Conservation (phyloP, 768 basidiomycete species). For the Macrolepiota albuminosa region DNA sequence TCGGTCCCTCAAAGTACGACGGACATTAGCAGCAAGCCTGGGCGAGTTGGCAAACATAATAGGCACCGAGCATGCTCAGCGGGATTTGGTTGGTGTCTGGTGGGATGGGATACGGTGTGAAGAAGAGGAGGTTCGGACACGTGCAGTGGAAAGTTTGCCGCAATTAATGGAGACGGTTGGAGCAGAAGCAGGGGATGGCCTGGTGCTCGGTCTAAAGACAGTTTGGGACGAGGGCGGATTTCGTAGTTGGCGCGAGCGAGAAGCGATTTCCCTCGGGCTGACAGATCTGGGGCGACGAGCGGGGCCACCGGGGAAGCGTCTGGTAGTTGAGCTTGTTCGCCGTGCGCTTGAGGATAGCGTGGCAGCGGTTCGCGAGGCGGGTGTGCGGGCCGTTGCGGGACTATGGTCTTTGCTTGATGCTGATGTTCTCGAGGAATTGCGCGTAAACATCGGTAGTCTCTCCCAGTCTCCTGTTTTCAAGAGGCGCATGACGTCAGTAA, state of each 20-base stretch:
- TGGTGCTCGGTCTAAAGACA: constrained; percentile 42
- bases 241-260: constrained; percentile 77
- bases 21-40: constrained; percentile 81
- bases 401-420: background rate
- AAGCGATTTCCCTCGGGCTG: constrained; percentile 57
- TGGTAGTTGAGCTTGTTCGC: constrained; percentile 49
- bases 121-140: constrained; percentile 69
- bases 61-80: constrained; percentile 58
- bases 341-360: constrained; percentile 71
- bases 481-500: constrained; percentile 67
- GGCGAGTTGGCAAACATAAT: constrained; percentile 89
- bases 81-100: constrained; percentile 73
- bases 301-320: constrained; percentile 36
- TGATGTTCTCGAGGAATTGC: constrained; percentile 31
- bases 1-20: constrained; percentile 57
- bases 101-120: constrained; percentile 48
- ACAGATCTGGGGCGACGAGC: constrained; percentile 40
- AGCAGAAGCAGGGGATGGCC: constrained; percentile 36
- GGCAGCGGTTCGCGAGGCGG: constrained; percentile 81
- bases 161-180: constrained; percentile 53
- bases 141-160: constrained; percentile 63
- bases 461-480: constrained; percentile 47
- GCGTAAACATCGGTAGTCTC: constrained; percentile 36
- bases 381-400: constrained; percentile 47
- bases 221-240: constrained; percentile 57